Evolutionary conservation across 805 yeast genomes (phyloP).

Genomic region (Lipomyces japonicus): DNA sequence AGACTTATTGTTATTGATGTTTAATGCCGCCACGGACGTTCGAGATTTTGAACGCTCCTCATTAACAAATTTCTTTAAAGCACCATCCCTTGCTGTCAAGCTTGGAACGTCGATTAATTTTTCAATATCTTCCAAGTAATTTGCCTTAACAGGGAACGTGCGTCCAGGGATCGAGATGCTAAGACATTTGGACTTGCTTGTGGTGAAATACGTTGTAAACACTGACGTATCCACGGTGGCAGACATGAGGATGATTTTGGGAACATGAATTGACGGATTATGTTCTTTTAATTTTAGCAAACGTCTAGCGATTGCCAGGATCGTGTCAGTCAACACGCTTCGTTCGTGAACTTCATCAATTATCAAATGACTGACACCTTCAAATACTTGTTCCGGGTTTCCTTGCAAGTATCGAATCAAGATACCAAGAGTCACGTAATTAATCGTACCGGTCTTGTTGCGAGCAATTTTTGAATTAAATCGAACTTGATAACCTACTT

Average conservation of each 20-base stretch:
- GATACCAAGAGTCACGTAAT: slow-evolving; percentile 86
- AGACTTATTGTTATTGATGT: neutral
- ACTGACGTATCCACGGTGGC: slow-evolving; percentile 66
- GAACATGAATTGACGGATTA: slow-evolving; percentile 6
- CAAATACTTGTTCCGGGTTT: slow-evolving; percentile 9
- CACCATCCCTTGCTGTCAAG: neutral
- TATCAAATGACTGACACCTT: slow-evolving; percentile 44
- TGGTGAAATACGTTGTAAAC: slow-evolving; percentile 61
- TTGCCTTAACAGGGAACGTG: slow-evolving; percentile 84
- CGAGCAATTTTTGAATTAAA: slow-evolving; percentile 63
- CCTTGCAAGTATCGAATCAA: slow-evolving; percentile 46
- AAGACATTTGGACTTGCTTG: slow-evolving; percentile 40
- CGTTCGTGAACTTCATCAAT: slow-evolving; percentile 92
- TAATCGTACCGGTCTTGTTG: slow-evolving; percentile 50
- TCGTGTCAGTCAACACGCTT: slow-evolving; percentile 68
- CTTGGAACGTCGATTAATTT: neutral
- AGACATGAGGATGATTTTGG: slow-evolving; percentile 66
- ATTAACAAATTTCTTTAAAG: neutral
- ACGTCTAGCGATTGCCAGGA: slow-evolving; percentile 60
- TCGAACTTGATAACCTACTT: slow-evolving; percentile 73
- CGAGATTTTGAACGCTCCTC: neutral
- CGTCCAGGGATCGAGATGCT: slow-evolving; percentile 86
- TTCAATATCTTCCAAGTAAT: slow-evolving; percentile 65
- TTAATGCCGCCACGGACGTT: neutral
- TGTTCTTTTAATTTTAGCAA: slow-evolving; percentile 1